Evolutionary conservation across 2,329 filamentous ascomycete genomes (phyloP).

Genomic region (Teratosphaeria viscida): DNA sequence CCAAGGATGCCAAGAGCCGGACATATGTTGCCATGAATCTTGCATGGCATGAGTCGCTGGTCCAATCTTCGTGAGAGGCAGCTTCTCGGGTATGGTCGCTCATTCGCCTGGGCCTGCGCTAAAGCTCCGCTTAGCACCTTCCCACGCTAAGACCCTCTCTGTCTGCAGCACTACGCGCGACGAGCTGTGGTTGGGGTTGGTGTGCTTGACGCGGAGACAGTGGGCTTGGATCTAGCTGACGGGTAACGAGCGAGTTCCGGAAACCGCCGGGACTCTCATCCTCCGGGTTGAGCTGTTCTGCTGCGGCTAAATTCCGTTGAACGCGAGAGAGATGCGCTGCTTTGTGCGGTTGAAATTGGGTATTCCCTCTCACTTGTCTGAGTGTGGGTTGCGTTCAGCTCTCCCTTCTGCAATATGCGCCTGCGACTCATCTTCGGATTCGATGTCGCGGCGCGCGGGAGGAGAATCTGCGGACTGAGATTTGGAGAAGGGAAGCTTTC

Average conservation of each 20-base stretch:
- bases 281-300: not conserved
- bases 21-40: conserved; percentile 24
- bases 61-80: conserved; percentile 22
- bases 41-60: conserved; percentile 23
- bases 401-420: not conserved
- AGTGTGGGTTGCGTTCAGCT: conserved; percentile 18
- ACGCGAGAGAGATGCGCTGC: conserved; percentile 15
- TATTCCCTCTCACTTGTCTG: conserved; percentile 23
- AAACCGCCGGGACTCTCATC: not conserved
- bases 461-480: conserved; percentile 1
- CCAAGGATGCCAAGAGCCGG: conserved; percentile 18
- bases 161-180: conserved; percentile 11
- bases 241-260: conserved; percentile 12
- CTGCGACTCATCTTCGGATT: conserved; percentile 6
- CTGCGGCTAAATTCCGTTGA: conserved; percentile 5
- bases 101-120: conserved; percentile 19
- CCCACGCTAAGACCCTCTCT: conserved; percentile 5
- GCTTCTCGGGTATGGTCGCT: conserved; percentile 25
- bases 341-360: conserved; percentile 22
- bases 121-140: conserved; percentile 7
- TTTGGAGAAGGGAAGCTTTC: not conserved
- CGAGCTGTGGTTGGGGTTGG: conserved; percentile 1
- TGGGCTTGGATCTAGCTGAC: conserved; percentile 6
- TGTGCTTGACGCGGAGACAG: not conserved
- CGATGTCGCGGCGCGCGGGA: conserved; percentile 7